Percentiles rank a stretch among this genome's conserved stretches.
phyloP scores from a whole-genome alignment of 2,329 filamentous ascomycete genomes.

The Sarocladiaceae sp. region DNA sequence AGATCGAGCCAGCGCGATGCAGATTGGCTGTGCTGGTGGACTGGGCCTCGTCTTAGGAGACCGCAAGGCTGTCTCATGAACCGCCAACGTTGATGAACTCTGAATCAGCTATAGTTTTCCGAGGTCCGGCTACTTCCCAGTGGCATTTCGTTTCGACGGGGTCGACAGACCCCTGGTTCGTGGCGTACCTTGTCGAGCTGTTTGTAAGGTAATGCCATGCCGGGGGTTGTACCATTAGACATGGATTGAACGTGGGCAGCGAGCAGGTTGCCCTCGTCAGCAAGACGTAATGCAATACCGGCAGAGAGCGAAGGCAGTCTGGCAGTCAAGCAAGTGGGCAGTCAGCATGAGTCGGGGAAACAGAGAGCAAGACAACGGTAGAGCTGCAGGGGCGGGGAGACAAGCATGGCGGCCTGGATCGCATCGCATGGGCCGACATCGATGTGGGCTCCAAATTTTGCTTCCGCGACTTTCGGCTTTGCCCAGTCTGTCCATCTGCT shows the following conservation, averaged over 20 bases:
- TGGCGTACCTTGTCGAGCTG: slow-evolving; percentile 2
- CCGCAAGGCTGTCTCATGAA: slow-evolving; percentile 9
- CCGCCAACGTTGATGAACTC: not conserved
- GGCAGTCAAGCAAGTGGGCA: no score
- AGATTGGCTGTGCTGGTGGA: not conserved
- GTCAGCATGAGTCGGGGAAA: not conserved
- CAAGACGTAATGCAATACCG: slow-evolving; percentile 6
- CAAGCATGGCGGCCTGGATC: not conserved
- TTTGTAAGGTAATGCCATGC: slow-evolving; percentile 5
- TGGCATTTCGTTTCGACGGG: not conserved
- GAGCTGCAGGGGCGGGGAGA: not conserved
- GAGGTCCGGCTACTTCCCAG: not conserved
- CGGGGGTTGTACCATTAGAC: not conserved
- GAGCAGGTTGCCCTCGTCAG: not conserved
- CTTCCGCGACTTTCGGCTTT: slow-evolving; percentile 6
- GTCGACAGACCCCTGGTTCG: not conserved
- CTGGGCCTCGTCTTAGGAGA: not conserved
- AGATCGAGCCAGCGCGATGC: not conserved
- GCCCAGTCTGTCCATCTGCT: slow-evolving; percentile 10
- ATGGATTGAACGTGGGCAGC: not conserved
- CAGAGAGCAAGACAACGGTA: not conserved
- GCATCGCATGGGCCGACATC: slow-evolving; percentile 1
- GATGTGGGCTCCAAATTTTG: not conserved
- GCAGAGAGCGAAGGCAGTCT: no score
- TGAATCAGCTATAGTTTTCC: not conserved